phyloP scores from a whole-genome alignment of 768 basidiomycete species.

The Tulasnella sp. region DNA sequence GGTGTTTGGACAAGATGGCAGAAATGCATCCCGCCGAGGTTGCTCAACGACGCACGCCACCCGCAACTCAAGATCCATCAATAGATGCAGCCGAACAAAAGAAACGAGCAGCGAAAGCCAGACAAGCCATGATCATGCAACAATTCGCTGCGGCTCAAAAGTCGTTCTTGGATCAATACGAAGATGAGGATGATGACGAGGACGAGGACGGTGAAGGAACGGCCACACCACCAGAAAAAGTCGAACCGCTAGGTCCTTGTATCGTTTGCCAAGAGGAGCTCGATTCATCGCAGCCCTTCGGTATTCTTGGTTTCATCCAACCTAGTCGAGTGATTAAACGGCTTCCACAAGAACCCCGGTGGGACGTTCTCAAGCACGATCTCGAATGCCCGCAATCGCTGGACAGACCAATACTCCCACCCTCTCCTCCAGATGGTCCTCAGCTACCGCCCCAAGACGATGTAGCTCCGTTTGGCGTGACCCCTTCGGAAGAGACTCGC shows the following conservation, averaged over 20 bases:
- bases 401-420: constrained; percentile 46
- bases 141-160: constrained; percentile 93
- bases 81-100: constrained; percentile 54
- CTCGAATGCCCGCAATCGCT: constrained; percentile 60
- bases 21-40: constrained; percentile 58
- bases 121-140: constrained; percentile 92
- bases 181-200: constrained; percentile 59
- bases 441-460: constrained; percentile 35
- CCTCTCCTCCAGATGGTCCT: constrained; percentile 16
- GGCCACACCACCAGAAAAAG: constrained; percentile 46
- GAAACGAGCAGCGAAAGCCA: constrained; percentile 79
- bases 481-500: constrained; percentile 63
- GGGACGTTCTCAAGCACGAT: constrained; percentile 70
- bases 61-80: constrained; percentile 42
- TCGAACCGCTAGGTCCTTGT: constrained; percentile 74
- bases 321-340: constrained; percentile 79
- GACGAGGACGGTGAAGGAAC: constrained; percentile 51
- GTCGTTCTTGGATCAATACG: constrained; percentile 75
- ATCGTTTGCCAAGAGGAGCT: constrained; percentile 98
- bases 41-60: constrained; percentile 44
- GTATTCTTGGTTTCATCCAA: constrained; percentile 80
- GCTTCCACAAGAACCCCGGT: constrained; percentile 65
- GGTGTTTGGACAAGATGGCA: constrained; percentile 67
- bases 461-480: constrained; percentile 53
- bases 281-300: constrained; percentile 67